Evolutionary conservation across 495 filamentous ascomycete species (phyloP).

Genomic region (Aspergillus wentii): DNA sequence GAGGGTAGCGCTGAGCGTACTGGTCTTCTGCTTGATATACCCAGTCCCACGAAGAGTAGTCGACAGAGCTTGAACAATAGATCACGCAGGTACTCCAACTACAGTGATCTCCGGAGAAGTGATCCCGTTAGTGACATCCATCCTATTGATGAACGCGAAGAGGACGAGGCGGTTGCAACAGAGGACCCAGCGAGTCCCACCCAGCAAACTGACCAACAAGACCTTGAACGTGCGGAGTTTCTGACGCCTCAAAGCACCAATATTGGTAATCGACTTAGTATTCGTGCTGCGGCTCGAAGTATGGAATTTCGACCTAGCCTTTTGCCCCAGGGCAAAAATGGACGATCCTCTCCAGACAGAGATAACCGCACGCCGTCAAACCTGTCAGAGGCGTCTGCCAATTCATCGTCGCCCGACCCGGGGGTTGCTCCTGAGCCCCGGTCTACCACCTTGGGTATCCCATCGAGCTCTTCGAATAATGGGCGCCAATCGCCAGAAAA

Average conservation of each 20-base stretch:
- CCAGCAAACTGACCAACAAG: not conserved
- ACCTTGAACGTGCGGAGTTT: conserved; percentile 20
- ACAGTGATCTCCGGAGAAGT: conserved; percentile 42
- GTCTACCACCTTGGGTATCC: conserved; percentile 13
- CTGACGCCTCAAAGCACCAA: conserved; percentile 25
- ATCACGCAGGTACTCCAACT: conserved; percentile 22
- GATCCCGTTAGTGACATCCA: conserved; percentile 51
- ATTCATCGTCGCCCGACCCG: conserved; percentile 16
- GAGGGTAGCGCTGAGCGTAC: conserved; percentile 47
- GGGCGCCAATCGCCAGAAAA: conserved; percentile 24
- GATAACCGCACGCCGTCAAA: conserved; percentile 53
- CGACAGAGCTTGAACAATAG: conserved; percentile 18
- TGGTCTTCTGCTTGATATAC: conserved; percentile 49
- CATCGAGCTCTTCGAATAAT: conserved; percentile 19
- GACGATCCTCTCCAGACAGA: conserved; percentile 37
- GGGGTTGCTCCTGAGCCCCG: conserved; percentile 13
- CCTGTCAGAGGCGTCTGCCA: too few species aligned
- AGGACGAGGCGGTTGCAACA: conserved; percentile 41
- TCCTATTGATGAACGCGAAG: conserved; percentile 70
- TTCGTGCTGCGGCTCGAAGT: conserved; percentile 1
- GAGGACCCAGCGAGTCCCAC: conserved; percentile 7
- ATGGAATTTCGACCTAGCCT: too few species aligned
- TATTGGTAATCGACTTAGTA: conserved; percentile 10
- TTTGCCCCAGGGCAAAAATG: too few species aligned
- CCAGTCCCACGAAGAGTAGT: conserved; percentile 49